Evolutionary conservation across 2,329 filamentous ascomycete species (phyloP).

Genomic region (Fusarium nisikadoi): DNA sequence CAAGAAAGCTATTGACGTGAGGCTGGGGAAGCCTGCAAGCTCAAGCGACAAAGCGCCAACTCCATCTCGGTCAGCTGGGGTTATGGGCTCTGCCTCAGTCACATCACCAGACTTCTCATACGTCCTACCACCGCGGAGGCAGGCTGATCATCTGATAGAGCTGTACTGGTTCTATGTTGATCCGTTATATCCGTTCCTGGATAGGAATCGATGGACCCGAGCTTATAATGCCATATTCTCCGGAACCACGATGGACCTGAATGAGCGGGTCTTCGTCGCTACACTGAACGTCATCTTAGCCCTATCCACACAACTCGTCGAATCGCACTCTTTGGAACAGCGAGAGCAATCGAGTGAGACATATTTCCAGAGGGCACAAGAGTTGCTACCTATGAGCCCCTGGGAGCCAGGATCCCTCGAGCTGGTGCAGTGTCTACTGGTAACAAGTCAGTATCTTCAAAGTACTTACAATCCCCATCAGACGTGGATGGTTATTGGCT

Average conservation of each 20-base stretch:
- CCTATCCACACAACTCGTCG: conserved; percentile 56
- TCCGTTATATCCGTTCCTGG: conserved; percentile 58
- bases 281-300: conserved; percentile 60
- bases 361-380: conserved; percentile 57
- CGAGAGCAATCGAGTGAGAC: conserved; percentile 53
- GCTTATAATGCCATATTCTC: conserved; percentile 56
- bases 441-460: conserved; percentile 61
- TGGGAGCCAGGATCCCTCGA: conserved; percentile 57
- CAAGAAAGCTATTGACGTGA: conserved; percentile 54
- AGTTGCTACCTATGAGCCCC: conserved; percentile 54
- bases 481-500: conserved; percentile 61
- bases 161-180: conserved; percentile 60
- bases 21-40: conserved; percentile 33
- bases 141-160: conserved; percentile 57
- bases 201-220: conserved; percentile 49
- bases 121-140: conserved; percentile 56
- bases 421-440: conserved; percentile 58
- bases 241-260: conserved; percentile 48
- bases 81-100: background rate
- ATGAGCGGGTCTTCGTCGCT: conserved; percentile 57
- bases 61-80: background rate
- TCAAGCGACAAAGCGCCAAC: background rate
- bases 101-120: conserved; percentile 47
- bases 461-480: conserved; percentile 59
- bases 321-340: conserved; percentile 53